phyloP scores from a whole-genome alignment of 768 basidiomycete species.

The Astraeus odoratus region DNA sequence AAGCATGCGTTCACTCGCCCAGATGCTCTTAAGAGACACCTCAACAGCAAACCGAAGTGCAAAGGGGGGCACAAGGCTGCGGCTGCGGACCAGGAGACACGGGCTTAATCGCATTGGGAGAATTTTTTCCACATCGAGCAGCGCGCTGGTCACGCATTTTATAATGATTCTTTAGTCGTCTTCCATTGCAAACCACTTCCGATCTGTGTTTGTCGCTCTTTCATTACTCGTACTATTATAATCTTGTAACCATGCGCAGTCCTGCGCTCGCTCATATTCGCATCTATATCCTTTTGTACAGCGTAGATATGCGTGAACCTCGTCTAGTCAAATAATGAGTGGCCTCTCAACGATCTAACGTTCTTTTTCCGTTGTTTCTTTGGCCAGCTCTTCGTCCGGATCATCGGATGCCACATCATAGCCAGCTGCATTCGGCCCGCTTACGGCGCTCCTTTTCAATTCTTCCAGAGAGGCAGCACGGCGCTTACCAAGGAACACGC shows the following conservation, averaged over 20 bases:
- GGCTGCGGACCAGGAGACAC: neutral
- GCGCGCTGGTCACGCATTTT: neutral
- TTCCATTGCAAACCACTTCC: no score
- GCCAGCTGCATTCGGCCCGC: neutral
- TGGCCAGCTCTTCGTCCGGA: neutral
- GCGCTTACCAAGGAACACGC: constrained; percentile 17
- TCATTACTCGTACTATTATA: no score
- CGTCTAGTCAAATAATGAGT: neutral
- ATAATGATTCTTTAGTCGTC: neutral
- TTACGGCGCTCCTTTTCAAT: constrained; percentile 18
- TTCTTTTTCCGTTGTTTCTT: neutral
- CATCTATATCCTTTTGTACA: no score
- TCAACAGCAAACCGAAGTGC: constrained; percentile 22
- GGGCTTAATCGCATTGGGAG: neutral
- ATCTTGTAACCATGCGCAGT: no score
- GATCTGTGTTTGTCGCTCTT: no score
- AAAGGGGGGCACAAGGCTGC: constrained; percentile 18
- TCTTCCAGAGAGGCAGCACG: constrained; percentile 21
- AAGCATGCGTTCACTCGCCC: constrained; percentile 22
- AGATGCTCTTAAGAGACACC: constrained; percentile 29
- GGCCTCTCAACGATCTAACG: neutral
- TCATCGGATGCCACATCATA: neutral
- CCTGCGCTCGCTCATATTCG: no score
- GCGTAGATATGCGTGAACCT: no score
- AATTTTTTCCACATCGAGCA: neutral